Conservation (phyloP, 345 rosid genomes). For the Moricandia arvensis region DNA sequence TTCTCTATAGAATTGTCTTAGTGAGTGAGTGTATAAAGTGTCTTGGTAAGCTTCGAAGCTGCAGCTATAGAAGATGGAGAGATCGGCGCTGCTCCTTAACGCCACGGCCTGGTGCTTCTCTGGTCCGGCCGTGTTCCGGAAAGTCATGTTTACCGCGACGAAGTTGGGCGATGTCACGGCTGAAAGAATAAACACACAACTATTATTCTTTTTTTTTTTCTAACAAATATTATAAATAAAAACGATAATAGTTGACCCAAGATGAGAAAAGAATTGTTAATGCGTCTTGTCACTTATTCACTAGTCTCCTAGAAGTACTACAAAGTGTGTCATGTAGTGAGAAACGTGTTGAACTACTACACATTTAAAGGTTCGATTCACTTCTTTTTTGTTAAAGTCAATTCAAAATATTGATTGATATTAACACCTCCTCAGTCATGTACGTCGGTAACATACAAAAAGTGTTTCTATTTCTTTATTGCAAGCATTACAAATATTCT, state of each 20-base stretch:
- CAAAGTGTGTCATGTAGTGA: slow-evolving; percentile 26
- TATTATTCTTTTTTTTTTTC: background rate
- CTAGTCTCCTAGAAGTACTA: slow-evolving; percentile 34
- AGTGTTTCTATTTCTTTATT: background rate
- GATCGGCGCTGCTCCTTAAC: slow-evolving; percentile 63
- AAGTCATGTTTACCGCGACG: slow-evolving; percentile 71
- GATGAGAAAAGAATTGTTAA: background rate
- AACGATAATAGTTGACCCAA: background rate
- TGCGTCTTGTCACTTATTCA: slow-evolving; percentile 34
- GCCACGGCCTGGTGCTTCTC: slow-evolving; percentile 89
- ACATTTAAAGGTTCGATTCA: slow-evolving; percentile 13
- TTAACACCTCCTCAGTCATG: background rate
- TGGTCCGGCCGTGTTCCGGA: slow-evolving; percentile 90
- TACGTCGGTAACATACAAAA: slow-evolving; percentile 8
- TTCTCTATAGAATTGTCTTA: slow-evolving; percentile 80
- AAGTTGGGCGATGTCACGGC: slow-evolving; percentile 78
- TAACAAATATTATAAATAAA: background rate
- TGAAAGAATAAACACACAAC: slow-evolving; percentile 27
- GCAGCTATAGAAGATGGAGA: slow-evolving; percentile 75
- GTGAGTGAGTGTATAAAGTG: slow-evolving; percentile 70
- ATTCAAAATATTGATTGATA: background rate
- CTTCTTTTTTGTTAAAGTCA: background rate
- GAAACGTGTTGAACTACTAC: slow-evolving; percentile 28
- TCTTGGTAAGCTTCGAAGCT: slow-evolving; percentile 91
- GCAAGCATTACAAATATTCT: background rate